Evolutionary conservation across 1,284 basidiomycete species (phyloP).

Genomic region (Austroboletus novae-zelandiae): DNA sequence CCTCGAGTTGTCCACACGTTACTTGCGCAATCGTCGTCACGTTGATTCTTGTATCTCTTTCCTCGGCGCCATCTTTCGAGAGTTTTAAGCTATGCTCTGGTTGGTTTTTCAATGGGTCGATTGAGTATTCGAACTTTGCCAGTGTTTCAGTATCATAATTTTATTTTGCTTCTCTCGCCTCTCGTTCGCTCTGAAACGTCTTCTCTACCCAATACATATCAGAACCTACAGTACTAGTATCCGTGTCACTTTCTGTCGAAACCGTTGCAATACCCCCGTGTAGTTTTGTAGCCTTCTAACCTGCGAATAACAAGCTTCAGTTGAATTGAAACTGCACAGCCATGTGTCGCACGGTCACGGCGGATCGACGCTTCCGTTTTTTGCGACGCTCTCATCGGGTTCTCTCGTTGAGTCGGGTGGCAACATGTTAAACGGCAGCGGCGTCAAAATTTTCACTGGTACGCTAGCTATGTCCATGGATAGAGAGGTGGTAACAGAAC

Average conservation of each 20-base stretch:
- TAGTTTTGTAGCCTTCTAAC: conserved; percentile 36
- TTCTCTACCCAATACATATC: conserved; percentile 7
- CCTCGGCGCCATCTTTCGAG: conserved; percentile 10
- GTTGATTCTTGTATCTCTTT: conserved; percentile 15
- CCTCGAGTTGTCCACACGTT: conserved; percentile 1
- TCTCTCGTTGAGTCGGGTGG: conserved; percentile 10
- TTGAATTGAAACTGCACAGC: conserved; percentile 11
- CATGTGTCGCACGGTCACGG: conserved; percentile 19
- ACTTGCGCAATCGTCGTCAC: conserved; percentile 3
- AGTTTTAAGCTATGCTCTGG: conserved; percentile 19
- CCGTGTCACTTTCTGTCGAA: conserved; percentile 24
- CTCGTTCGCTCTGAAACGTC: conserved; percentile 17
- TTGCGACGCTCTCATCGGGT: background rate
- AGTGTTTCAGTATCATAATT: conserved; percentile 29
- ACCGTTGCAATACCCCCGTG: conserved; percentile 34
- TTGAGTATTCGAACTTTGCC: conserved; percentile 23
- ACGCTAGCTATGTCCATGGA: conserved; percentile 28
- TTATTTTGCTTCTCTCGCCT: conserved; percentile 28
- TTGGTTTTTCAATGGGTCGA: conserved; percentile 24
- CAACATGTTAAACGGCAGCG: conserved; percentile 72
- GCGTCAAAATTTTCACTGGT: conserved; percentile 94
- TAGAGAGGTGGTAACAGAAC: background rate
- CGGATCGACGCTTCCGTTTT: conserved; percentile 3
- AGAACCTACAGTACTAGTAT: conserved; percentile 35
- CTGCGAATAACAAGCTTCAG: conserved; percentile 2